Evolutionary conservation across 1,284 basidiomycete genomes (phyloP).

Genomic region (Cryptococcus wingfieldii): DNA sequence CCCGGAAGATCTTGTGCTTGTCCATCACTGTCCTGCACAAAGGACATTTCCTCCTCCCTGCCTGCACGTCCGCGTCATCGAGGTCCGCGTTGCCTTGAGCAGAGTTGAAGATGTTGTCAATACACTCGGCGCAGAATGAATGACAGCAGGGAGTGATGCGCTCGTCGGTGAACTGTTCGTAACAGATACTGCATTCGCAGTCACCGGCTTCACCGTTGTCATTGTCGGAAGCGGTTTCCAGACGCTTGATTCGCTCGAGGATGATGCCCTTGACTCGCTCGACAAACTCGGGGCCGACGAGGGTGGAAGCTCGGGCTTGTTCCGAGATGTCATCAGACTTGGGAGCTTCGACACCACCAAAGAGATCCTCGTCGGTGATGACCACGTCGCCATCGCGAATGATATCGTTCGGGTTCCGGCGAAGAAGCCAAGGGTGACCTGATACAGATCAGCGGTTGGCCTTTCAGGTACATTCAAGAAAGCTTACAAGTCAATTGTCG

Average conservation of each 20-base stretch:
- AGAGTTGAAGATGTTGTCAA: constrained; percentile 34
- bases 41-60: constrained; percentile 39
- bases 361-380: constrained; percentile 34
- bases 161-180: constrained; percentile 35
- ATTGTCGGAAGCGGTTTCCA: constrained; percentile 8
- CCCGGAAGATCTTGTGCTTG: constrained; percentile 32
- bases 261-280: constrained; percentile 26
- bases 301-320: constrained; percentile 23
- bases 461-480: background rate
- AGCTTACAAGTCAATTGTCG: constrained; percentile 29
- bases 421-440: constrained; percentile 42
- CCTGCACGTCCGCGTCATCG: constrained; percentile 27
- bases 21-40: constrained; percentile 38
- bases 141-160: constrained; percentile 41
- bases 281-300: constrained; percentile 26
- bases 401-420: constrained; percentile 28
- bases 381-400: constrained; percentile 25
- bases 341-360: constrained; percentile 14
- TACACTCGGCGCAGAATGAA: constrained; percentile 40
- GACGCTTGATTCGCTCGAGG: constrained; percentile 21
- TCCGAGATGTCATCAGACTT: constrained; percentile 26
- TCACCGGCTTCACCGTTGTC: constrained; percentile 20
- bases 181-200: constrained; percentile 39
- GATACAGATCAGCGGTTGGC: background rate
- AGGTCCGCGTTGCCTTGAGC: constrained; percentile 23